phyloP scores from a whole-genome alignment of 352 stramenopile species.

The Globisporangium spinosum region DNA sequence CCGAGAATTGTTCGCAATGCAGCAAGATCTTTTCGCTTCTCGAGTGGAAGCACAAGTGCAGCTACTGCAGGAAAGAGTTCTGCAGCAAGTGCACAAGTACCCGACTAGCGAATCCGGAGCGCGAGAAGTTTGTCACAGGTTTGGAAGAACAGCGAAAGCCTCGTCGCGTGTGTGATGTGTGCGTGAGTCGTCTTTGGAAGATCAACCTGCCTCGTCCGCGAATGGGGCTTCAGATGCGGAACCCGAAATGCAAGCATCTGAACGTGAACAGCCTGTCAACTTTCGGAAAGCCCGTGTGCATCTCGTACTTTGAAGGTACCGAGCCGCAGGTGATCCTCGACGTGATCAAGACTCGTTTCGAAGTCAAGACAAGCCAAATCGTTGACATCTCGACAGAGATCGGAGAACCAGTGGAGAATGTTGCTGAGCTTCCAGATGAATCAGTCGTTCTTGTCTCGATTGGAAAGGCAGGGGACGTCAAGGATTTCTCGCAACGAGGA shows the following conservation, averaged over 20 bases:
- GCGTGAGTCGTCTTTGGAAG: slow-evolving; percentile 72
- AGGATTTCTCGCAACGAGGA: slow-evolving; percentile 39
- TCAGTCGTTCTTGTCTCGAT: slow-evolving; percentile 72
- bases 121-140: slow-evolving; percentile 43
- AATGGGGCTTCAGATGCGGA: slow-evolving; percentile 48
- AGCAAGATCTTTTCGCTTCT: slow-evolving; percentile 73
- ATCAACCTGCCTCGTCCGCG: slow-evolving; percentile 76
- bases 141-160: slow-evolving; percentile 48
- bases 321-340: slow-evolving; percentile 69
- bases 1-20: slow-evolving; percentile 67
- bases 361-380: slow-evolving; percentile 71
- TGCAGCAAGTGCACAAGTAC: slow-evolving; percentile 85
- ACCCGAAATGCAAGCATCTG: slow-evolving; percentile 53
- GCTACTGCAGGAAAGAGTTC: slow-evolving; percentile 72
- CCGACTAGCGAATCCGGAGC: slow-evolving; percentile 54
- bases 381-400: slow-evolving; percentile 73
- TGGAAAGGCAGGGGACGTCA: slow-evolving; percentile 73
- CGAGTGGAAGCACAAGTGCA: slow-evolving; percentile 85
- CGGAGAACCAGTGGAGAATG: slow-evolving; percentile 58
- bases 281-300: slow-evolving; percentile 72
- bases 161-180: slow-evolving; percentile 69
- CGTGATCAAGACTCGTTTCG: slow-evolving; percentile 76
- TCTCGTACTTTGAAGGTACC: slow-evolving; percentile 79
- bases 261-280: slow-evolving; percentile 79
- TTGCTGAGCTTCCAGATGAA: slow-evolving; percentile 51